These are phyloP conservation scores for Penicillium sp. DNA, from an alignment of 2,329 filamentous ascomycete species.

Conservation along the genomic window DNA sequence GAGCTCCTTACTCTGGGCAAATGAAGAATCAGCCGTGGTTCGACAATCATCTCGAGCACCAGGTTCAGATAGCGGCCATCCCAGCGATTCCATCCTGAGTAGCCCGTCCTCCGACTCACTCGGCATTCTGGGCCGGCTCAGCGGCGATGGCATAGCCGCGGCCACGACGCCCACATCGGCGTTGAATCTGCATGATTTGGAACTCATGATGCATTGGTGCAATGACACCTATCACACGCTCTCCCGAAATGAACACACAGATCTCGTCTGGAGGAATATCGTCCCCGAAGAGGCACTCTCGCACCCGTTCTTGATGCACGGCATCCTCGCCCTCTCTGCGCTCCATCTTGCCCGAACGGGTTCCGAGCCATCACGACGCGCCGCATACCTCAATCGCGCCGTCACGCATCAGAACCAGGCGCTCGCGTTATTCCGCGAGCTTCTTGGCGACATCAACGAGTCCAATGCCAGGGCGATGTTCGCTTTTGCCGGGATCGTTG, in stretches of 20 bases:
- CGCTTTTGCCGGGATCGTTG: slow-evolving; percentile 42
- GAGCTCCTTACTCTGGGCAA: slow-evolving; percentile 38
- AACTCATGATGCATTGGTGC: slow-evolving; percentile 48
- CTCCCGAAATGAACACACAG: slow-evolving; percentile 35
- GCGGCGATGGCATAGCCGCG: slow-evolving; percentile 16
- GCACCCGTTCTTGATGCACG: slow-evolving; percentile 43
- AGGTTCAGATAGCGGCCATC: slow-evolving; percentile 25
- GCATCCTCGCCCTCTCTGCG: slow-evolving; percentile 40
- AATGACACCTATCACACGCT: slow-evolving; percentile 39
- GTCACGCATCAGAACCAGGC: slow-evolving; percentile 42
- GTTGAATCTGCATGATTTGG: slow-evolving; percentile 51
- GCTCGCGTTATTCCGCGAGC: slow-evolving; percentile 40
- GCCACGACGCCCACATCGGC: slow-evolving; percentile 31
- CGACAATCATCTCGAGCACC: slow-evolving; percentile 24
- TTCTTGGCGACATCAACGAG: slow-evolving; percentile 37
- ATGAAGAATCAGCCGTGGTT: slow-evolving; percentile 28
- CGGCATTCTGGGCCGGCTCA: slow-evolving; percentile 30
- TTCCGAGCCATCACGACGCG: slow-evolving; percentile 25
- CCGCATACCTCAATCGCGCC: slow-evolving; percentile 41
- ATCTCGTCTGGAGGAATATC: slow-evolving; percentile 38
- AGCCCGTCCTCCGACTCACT: slow-evolving; percentile 28
- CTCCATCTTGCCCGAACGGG: slow-evolving; percentile 41
- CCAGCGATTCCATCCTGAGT: slow-evolving; percentile 16
- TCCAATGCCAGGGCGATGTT: slow-evolving; percentile 48
- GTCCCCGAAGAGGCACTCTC: slow-evolving; percentile 41